Evolutionary conservation across 2,329 filamentous ascomycete species (phyloP), one percentile per base, ranked within the genome.

Genomic region (Capronia epimyces): DNA sequence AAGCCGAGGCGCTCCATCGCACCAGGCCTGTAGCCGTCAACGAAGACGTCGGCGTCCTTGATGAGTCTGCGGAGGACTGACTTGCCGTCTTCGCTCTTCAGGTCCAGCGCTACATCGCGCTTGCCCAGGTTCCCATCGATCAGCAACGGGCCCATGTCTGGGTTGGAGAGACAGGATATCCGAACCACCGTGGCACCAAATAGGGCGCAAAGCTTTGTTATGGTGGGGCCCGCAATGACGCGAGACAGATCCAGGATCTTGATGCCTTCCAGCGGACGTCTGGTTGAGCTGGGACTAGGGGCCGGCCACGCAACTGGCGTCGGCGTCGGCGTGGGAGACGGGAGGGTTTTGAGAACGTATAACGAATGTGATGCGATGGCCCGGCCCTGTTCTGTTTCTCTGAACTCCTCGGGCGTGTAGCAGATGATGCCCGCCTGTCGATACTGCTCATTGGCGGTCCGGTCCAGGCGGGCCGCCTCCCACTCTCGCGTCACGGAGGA

Each of bases 41-140:
- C 62, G 50, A 80, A 73, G 29, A 80, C 71, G 58, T 81, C 78
- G 1, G 72, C 75, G 1, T 75, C 73, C 3, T 61, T 59, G 10
- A 80, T 59, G 1, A 80, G 67, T 4, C 67, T 63, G 2, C 66
- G 61, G 0, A 78, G 62, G 7, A 69, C 65, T 1, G 61, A 60
- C 50, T 66, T 68, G 42, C 75, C 74, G 1, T 65, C 61, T 1
- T 67, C 57, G 2, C 70, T 66, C 37, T 69, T 68, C 29, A 80
- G 71, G 56, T 81, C 73, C 2, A 81, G 62, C 16, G 83, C 79
- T 1, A 76, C 74, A 1, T 81, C 76, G 56, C 83, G 82, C 64
- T 88, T 88, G 20, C 84, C 84, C 62, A 82, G 80, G 63, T 87
- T 87, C 10, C 82, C 80, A 57, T 87, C 84, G 1, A 86, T 77